Base-by-base conservation (phyloP, 768 basidiomycete species). In the Termitomyces sp. region DNA sequence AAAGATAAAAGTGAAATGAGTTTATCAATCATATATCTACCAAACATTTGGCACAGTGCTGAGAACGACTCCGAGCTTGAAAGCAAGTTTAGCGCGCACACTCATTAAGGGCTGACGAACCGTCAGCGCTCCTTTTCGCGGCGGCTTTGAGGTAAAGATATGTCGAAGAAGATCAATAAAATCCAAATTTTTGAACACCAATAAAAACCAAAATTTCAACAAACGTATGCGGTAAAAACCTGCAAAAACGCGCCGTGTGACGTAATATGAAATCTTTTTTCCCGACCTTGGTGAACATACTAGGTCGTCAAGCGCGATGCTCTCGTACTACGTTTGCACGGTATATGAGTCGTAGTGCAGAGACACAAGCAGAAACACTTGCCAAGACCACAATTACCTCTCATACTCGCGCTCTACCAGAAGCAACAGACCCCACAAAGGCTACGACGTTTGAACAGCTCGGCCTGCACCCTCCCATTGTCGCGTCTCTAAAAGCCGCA, bases 391-490 rank as follows among this genome's bases (percentile, higher is more conserved):
- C 38, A 18, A 18, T 43, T 52, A 52, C 41, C 26, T 47, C 32
- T 50, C 48, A 58, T 23, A 5, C 48, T 32, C 13, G 18, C 43
- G 40, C 33, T 35, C 20, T 9, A 59, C 38, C 18, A 6, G 23
- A 38, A 56, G 5, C 20, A 30, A 41, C 28, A 30, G 51, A 53
- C 18, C 5, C 18, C 12, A 20, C 28, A 12, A 56, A 50, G 33
- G 12, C n/a, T 41, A 14, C 46, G 16, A 67, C 76, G 6, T 88
- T 87, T 59, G 77, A 80, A 67, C 74, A 75, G 18, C 72, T 85
- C 6, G 86, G 87, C 20, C 71, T 91, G 26, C 75, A 77, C 54
- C 72, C 75, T 18, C 66, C 73, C 30, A 75, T 88, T 35, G 76
- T 79, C 12, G 66, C 75, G 28, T 82, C 83, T 4, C 68, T 90